These are phyloP conservation scores for Thymus quinquecostatus DNA, from an alignment of 257 asterid genomes.

Conservation along the genomic window DNA sequence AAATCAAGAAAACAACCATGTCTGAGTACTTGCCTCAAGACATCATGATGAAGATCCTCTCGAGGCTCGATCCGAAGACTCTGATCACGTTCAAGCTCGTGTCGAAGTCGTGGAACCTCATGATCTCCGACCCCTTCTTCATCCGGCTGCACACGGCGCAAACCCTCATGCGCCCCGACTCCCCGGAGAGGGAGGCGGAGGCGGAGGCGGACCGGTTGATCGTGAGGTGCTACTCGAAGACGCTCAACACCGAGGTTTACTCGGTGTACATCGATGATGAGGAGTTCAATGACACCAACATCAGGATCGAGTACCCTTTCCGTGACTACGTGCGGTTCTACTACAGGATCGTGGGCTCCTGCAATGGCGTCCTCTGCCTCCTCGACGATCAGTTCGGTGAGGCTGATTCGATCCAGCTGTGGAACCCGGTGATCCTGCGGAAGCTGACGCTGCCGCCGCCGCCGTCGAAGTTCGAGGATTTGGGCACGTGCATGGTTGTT, in stretches of 20 bases:
- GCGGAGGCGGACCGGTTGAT: background rate
- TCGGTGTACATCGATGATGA: constrained; percentile 19
- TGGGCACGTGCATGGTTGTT: constrained; percentile 11
- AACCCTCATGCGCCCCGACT: background rate
- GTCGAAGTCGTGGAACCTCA: constrained; percentile 33
- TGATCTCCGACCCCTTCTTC: constrained; percentile 33
- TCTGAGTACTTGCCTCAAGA: constrained; percentile 39
- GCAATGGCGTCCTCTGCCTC: constrained; percentile 47
- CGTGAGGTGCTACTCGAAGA: constrained; percentile 23
- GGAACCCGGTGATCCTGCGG: constrained; percentile 44
- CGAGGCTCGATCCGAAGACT: constrained; percentile 30
- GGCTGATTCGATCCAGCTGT: constrained; percentile 28
- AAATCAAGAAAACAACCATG: constrained; percentile 6
- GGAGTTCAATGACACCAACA: background rate
- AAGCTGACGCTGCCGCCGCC: constrained; percentile 34
- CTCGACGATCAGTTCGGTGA: constrained; percentile 36
- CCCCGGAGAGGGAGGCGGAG: background rate
- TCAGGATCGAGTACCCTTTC: constrained; percentile 35
- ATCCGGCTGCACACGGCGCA: constrained; percentile 8
- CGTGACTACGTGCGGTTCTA: constrained; percentile 27
- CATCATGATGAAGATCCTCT: constrained; percentile 24
- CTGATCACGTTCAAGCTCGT: constrained; percentile 34
- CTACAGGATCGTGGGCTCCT: constrained; percentile 39
- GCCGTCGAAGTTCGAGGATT: background rate
- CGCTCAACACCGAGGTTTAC: constrained; percentile 25